Evolutionary conservation across 23 red algal species (phyloP).

Genomic region (Gracilaria vermiculophylla): DNA sequence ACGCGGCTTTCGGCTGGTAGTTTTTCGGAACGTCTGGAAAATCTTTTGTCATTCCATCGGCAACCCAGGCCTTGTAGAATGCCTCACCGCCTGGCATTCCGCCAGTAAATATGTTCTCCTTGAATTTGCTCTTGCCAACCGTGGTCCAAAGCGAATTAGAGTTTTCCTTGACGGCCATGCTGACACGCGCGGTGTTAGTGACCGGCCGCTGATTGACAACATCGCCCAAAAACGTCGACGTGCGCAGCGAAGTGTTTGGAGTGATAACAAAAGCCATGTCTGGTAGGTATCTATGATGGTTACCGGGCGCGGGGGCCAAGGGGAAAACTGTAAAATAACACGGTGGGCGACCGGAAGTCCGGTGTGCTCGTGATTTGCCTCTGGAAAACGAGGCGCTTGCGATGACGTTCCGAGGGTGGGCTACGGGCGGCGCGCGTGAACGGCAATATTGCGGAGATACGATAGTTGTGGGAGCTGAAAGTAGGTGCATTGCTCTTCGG

Average conservation of each 20-base stretch:
- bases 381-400: too few species aligned
- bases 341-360: too few species aligned
- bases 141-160: background rate
- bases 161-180: conserved; percentile 12
- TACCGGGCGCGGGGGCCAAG: too few species aligned
- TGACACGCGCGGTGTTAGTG: background rate
- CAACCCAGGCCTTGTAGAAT: conserved; percentile 76
- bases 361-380: too few species aligned
- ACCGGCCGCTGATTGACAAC: background rate
- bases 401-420: too few species aligned
- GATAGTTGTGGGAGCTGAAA: too few species aligned
- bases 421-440: too few species aligned
- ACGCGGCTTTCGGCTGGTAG: conserved; percentile 45
- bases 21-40: conserved; percentile 52
- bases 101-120: conserved; percentile 72
- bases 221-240: background rate
- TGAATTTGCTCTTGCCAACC: conserved; percentile 35
- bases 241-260: background rate
- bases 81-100: conserved; percentile 85
- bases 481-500: too few species aligned
- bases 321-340: too few species aligned
- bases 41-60: conserved; percentile 58
- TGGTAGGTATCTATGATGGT: too few species aligned
- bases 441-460: too few species aligned
- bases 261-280: conserved; percentile 16